Evolutionary conservation across 345 rosid genomes (phyloP).

Genomic region (Toxicodendron radicans): DNA sequence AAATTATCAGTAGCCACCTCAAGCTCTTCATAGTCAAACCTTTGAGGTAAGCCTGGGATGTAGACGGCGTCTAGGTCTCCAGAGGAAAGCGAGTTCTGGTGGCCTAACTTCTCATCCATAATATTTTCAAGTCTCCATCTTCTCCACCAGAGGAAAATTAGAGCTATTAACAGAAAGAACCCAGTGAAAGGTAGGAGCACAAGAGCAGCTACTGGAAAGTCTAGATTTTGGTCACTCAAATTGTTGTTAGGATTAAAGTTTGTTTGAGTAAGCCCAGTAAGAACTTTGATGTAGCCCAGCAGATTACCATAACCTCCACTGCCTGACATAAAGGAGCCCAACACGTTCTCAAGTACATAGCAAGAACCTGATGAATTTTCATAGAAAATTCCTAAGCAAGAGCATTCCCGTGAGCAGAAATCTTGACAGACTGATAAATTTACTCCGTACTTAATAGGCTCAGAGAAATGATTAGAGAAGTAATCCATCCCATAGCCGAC

Average conservation of each 20-base stretch:
- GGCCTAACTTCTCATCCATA: slow-evolving; percentile 33
- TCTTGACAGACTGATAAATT: slow-evolving; percentile 53
- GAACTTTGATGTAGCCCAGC: slow-evolving; percentile 52
- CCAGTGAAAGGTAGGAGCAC: slow-evolving; percentile 69
- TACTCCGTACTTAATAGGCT: slow-evolving; percentile 43
- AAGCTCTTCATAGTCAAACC: slow-evolving; percentile 61
- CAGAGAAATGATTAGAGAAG: slow-evolving; percentile 52
- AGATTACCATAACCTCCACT: slow-evolving; percentile 28
- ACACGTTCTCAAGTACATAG: slow-evolving; percentile 43
- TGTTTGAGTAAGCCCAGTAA: slow-evolving; percentile 30
- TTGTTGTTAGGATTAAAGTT: slow-evolving; percentile 17
- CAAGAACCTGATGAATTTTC: slow-evolving; percentile 70
- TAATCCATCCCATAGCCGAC: slow-evolving; percentile 58
- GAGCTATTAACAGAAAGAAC: slow-evolving; percentile 36
- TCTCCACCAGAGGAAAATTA: slow-evolving; percentile 61
- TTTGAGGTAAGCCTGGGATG: slow-evolving; percentile 74
- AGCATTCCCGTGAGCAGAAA: slow-evolving; percentile 59
- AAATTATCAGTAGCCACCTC: slow-evolving; percentile 66
- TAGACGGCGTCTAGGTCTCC: slow-evolving; percentile 66
- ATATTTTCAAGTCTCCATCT: slow-evolving; percentile 39
- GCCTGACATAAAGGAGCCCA: slow-evolving; percentile 63
- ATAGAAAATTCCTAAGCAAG: slow-evolving; percentile 68
- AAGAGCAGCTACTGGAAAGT: slow-evolving; percentile 54
- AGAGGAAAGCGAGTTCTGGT: slow-evolving; percentile 38
- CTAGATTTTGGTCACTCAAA: slow-evolving; percentile 23